Evolutionary conservation across 768 basidiomycete genomes (phyloP).

Genomic region (Leccinum obscurum): DNA sequence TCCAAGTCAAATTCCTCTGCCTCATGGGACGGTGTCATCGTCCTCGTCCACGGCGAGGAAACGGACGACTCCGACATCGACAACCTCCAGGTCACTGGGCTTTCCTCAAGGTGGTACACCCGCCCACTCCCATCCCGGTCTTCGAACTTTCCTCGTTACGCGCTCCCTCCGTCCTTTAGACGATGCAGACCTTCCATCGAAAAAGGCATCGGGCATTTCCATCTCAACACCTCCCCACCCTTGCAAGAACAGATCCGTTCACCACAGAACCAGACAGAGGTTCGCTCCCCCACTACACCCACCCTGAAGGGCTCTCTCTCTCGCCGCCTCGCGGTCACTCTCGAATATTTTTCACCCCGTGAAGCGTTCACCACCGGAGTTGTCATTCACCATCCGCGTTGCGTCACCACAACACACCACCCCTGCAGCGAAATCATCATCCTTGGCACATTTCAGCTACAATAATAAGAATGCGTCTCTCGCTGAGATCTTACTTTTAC

Average conservation of each 20-base stretch:
- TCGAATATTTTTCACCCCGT: constrained; percentile 27
- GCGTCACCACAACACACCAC: constrained; percentile 5
- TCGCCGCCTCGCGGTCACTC: constrained; percentile 33
- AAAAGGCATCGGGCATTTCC: constrained; percentile 56
- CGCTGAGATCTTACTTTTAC: constrained; percentile 13
- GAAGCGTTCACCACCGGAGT: constrained; percentile 32
- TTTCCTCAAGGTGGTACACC: constrained; percentile 67
- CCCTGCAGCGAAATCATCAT: constrained; percentile 10
- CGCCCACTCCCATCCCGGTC: constrained; percentile 57
- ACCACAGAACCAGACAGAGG: constrained; percentile 15
- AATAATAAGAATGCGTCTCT: constrained; percentile 31
- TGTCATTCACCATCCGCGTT: constrained; percentile 24
- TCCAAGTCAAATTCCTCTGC: constrained; percentile 60
- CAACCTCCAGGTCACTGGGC: constrained; percentile 62
- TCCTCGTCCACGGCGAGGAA: constrained; percentile 76
- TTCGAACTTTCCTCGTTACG: constrained; percentile 50
- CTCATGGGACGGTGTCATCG: constrained; percentile 71
- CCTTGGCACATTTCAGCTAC: constrained; percentile 8
- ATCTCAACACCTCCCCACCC: constrained; percentile 73
- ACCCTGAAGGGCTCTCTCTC: constrained; percentile 28
- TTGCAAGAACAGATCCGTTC: constrained; percentile 28
- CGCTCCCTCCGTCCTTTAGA: constrained; percentile 18
- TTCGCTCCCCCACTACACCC: constrained; percentile 15
- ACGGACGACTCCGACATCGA: constrained; percentile 68
- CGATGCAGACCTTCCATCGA: constrained; percentile 20